Base-by-base conservation (phyloP, 1,139 yeast species). In the Meyerozyma sp. region DNA sequence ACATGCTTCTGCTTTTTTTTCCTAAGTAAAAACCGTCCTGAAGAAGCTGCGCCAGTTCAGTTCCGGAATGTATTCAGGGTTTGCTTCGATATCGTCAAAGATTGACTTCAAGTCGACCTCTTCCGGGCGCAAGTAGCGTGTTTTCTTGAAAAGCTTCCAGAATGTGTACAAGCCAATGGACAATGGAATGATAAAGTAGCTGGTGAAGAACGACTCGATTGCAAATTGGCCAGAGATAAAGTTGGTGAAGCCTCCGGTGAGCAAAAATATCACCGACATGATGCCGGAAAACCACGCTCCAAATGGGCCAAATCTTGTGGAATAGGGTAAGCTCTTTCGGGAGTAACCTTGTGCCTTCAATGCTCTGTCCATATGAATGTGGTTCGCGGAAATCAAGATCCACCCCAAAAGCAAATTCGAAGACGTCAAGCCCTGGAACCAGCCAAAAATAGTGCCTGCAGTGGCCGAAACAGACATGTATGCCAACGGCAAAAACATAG, bases 161-260 rank as follows among this genome's bases (percentile, higher is more conserved):
- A 58, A 58, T 14, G 55, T 36, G 43, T 45, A 66, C 27, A 69
- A 53, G 0, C 55, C 56, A 5, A 59, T 11, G 4, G 54, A 39
- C 39, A 70, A 56, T 25, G 74, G 73, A 37, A 71, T 59, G 36
- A 63, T 55, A 45, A 70, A 65, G 55, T 71, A 68, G n/a, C 67
- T 46, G 23, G 68, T 62, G 51, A 71, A 63, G 48, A 72, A 69
- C 0, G 60, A 45, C 18, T 70, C 59, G 34, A 65, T 56, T 3
- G 49, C 53, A 49, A 65, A 72, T 11, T 66, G 46, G 5, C 71
- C 73, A 7, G 64, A 47, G 20, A 72, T 57, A 45, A 72, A 72
- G 43, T 59, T 63, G 4, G 60, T 45, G 50, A 66, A 73, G 0
- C 77, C 77, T 29, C 70, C 70, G 8, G 75, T 69, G 18, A 71